Base-by-base conservation (phyloP, 495 filamentous ascomycete species). In the Amorphotheca resinae region DNA sequence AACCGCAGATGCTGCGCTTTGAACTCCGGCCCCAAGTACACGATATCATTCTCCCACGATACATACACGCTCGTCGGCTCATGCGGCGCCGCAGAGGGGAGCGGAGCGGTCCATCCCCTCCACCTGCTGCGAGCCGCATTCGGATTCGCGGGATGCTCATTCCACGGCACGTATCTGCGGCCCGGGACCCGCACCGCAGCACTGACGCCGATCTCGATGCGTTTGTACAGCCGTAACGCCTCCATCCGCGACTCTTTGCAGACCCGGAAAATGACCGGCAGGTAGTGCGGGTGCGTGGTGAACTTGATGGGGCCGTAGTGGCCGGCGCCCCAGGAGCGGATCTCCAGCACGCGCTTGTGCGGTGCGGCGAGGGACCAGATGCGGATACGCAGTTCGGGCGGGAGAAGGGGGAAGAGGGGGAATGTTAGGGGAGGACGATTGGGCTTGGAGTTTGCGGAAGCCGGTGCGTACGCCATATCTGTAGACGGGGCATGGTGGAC, bases 11-110 rank as follows among this genome's bases (percentile, higher is more conserved):
- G 42, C 4, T 45, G 28, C 18, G 46, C 12, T 5, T 21, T 20
- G 28, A 53, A 53, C 28, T 49, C 42, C 4, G 46, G 42, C n/a
- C 50, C 50, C 5, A 53, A 33, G 20, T 53, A 53, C 23, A 53
- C 40, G 21, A 36, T 43, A 21, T 53, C 50, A 14, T 22, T 37
- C 6, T 23, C 30, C 18, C 28, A 49, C 12, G 25, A 26, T 2
- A 53, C 0, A 26, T 53, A 53, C 3, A 53, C 17, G 23, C 42
- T 18, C 14, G 23, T 26, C 4, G 46, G 38, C 4, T 18, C 8
- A 15, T 38, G 22, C 11, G 50, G 45, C 11, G 28, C 9, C 0
- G 41, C 50, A 11, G 33, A 28, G 9, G 49, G 44, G 14, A 31
- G 18, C 2, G 34, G 34, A 9, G 5, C 18, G 20, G 37, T 23